Evolutionary conservation across 2,329 filamentous ascomycete genomes (phyloP).

Genomic region (Colletotrichum ledebouriae): DNA sequence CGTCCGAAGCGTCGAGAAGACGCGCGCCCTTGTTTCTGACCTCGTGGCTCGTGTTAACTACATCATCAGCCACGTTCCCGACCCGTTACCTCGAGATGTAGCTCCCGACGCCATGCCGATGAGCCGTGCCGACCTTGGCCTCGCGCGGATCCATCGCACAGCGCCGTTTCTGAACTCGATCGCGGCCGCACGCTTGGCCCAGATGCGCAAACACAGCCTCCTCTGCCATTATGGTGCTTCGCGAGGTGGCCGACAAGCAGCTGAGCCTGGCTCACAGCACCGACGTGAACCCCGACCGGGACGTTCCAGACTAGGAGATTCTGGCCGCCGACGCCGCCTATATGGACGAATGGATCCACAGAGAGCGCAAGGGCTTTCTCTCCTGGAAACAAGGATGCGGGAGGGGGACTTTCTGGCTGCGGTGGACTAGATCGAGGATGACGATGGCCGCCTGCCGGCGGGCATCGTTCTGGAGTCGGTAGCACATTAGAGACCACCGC

Average conservation of each 20-base stretch:
- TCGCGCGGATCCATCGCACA: conserved; percentile 3
- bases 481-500: neutral
- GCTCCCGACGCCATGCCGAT: neutral
- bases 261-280: neutral
- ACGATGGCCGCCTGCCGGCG: neutral
- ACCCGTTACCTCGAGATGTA: neutral
- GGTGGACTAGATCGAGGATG: neutral
- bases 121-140: neutral
- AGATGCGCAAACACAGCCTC: neutral
- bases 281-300: neutral
- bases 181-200: neutral
- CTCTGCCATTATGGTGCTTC: conserved; percentile 1
- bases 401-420: neutral
- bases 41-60: neutral
- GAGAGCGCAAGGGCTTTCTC: neutral
- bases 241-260: neutral
- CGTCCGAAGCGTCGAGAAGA: neutral
- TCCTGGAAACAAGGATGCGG: neutral
- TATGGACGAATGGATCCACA: neutral
- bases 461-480: neutral
- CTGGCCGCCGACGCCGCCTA: neutral
- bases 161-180: neutral
- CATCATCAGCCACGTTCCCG: neutral
- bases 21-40: conserved; percentile 2
- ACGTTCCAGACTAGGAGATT: neutral